Conservation (phyloP, 768 basidiomycete species). For the Cyclocybe cylindracea region DNA sequence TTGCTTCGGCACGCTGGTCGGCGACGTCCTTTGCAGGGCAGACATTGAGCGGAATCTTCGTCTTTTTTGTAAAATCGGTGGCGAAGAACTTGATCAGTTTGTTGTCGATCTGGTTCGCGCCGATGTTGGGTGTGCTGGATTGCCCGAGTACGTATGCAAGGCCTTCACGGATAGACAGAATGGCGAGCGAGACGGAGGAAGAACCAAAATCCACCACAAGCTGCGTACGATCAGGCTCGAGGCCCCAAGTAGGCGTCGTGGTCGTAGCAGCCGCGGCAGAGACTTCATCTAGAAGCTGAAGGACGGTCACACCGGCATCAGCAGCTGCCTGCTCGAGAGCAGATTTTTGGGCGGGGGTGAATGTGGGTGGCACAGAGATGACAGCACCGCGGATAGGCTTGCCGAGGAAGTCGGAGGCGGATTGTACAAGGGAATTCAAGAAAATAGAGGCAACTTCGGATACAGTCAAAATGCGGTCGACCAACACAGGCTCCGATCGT, state of each 20-base stretch:
- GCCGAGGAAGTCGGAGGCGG: slow-evolving; percentile 90
- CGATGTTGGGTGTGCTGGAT: slow-evolving; percentile 46
- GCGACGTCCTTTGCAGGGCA: slow-evolving; percentile 44
- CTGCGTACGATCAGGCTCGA: slow-evolving; percentile 67
- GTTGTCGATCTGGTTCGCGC: slow-evolving; percentile 76
- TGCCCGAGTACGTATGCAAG: slow-evolving; percentile 66
- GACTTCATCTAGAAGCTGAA: slow-evolving; percentile 87
- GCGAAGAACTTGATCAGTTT: slow-evolving; percentile 89
- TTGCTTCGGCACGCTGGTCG: slow-evolving; percentile 89
- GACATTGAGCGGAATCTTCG: slow-evolving; percentile 70
- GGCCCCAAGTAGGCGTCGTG: slow-evolving; percentile 44
- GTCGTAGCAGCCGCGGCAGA: slow-evolving; percentile 72
- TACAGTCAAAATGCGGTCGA: slow-evolving; percentile 74
- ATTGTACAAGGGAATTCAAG: slow-evolving; percentile 79
- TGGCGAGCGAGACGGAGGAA: slow-evolving; percentile 66
- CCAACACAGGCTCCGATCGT: slow-evolving; percentile 66
- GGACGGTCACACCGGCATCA: slow-evolving; percentile 79
- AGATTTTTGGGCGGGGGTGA: slow-evolving; percentile 63
- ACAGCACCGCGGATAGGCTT: slow-evolving; percentile 79
- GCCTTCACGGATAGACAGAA: slow-evolving; percentile 77
- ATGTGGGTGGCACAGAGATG: slow-evolving; percentile 78
- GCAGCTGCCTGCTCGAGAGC: slow-evolving; percentile 75
- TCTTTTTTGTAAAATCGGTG: slow-evolving; percentile 97
- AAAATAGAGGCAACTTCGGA: slow-evolving; percentile 86
- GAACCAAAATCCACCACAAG: slow-evolving; percentile 82